A percentile compares a stretch with the other conserved stretches of the same genome.
Conservation (phyloP, 345 rosid species). For the Gossypioides kirkii region DNA sequence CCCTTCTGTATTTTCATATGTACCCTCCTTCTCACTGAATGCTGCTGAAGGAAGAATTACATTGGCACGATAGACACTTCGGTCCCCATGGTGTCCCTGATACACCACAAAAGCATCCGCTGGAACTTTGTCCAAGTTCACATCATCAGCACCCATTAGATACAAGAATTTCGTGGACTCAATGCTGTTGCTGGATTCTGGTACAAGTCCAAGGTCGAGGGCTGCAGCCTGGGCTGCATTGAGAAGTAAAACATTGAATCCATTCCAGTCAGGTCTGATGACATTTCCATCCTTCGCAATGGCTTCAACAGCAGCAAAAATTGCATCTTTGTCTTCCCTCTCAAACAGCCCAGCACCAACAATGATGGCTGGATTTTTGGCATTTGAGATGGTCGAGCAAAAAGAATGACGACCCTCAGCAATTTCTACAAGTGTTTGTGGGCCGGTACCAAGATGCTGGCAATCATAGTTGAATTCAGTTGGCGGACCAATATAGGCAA, state of each 20-base stretch:
- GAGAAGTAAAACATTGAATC: conserved; percentile 76
- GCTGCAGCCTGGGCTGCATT: conserved; percentile 98
- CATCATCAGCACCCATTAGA: conserved; percentile 96
- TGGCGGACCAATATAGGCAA: conserved; percentile 79
- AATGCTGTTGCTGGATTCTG: conserved; percentile 58
- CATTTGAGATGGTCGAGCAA: conserved; percentile 49
- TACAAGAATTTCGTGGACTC: conserved; percentile 82
- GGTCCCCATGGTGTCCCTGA: conserved; percentile 98
- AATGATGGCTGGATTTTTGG: conserved; percentile 89
- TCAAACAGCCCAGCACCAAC: conserved; percentile 89
- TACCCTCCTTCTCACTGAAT: conserved; percentile 91
- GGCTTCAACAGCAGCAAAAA: conserved; percentile 66
- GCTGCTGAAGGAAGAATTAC: conserved; percentile 91
- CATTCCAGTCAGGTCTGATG: conserved; percentile 91
- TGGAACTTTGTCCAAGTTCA: conserved; percentile 72
- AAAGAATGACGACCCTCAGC: conserved; percentile 83
- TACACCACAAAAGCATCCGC: conserved; percentile 88
- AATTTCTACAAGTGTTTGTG: conserved; percentile 67
- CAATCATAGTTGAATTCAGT: conserved; percentile 77
- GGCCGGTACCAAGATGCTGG: conserved; percentile 87
- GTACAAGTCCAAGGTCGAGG: conserved; percentile 94
- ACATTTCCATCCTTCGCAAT: conserved; percentile 66
- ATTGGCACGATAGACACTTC: conserved; percentile 79
- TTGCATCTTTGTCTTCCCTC: conserved; percentile 70
- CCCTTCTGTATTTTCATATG: conserved; percentile 93